These are phyloP conservation scores for Nicotiana tomentosiformis DNA, from an alignment of 257 asterid genomes.

Conservation along the genomic window DNA sequence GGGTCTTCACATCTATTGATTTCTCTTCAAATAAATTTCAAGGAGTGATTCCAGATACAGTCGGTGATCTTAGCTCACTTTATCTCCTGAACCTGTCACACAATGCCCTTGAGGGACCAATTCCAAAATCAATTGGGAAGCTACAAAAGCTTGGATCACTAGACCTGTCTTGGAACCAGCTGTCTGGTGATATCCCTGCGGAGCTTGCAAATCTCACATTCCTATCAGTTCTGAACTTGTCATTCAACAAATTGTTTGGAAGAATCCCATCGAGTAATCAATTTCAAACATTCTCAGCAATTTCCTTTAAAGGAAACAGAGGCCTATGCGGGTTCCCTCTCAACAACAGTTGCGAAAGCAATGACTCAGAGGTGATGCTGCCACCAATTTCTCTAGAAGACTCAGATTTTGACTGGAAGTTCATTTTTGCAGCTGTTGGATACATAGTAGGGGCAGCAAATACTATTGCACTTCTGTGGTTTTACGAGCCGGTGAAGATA, in stretches of 20 bases:
- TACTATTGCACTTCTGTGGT: constrained; percentile 40
- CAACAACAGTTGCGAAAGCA: constrained; percentile 15
- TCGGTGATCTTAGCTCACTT: constrained; percentile 27
- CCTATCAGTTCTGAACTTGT: constrained; percentile 42
- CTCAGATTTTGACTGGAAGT: constrained; percentile 1
- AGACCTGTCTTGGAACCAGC: constrained; percentile 36
- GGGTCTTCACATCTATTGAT: constrained; percentile 32
- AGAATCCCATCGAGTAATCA: constrained; percentile 42
- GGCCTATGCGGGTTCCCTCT: constrained; percentile 49
- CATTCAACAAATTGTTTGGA: constrained; percentile 34
- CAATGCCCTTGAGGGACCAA: constrained; percentile 29
- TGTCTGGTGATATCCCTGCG: constrained; percentile 39
- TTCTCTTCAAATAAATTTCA: constrained; percentile 38
- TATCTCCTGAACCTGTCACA: constrained; percentile 34
- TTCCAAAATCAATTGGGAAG: constrained; percentile 30
- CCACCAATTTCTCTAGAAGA: not conserved
- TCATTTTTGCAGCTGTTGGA: constrained; percentile 49
- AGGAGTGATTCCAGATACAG: constrained; percentile 30
- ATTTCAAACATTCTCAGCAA: constrained; percentile 31
- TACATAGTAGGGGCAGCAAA: constrained; percentile 50
- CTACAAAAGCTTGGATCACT: constrained; percentile 24
- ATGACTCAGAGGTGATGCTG: not conserved
- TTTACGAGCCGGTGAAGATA: constrained; percentile 43
- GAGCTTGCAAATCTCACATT: constrained; percentile 38
- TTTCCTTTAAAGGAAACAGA: constrained; percentile 34